A percentile compares a stretch with the other conserved stretches of the same genome.
phyloP scores from a whole-genome alignment of 129 eudicot genomes.

The sunflower (Helianthus annuus) region HanXRQr2.0-SUNRISE NC_035449.2:36350913-36351412 shows the following conservation, averaged over 20 bases:
- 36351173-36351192: conserved; percentile 53
- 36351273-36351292: neutral
- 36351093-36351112: conserved; percentile 54
- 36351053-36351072: conserved; percentile 31
- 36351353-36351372: neutral
- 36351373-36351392: neutral
- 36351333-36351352: neutral
- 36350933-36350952: conserved; percentile 28
- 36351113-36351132: conserved; percentile 43
- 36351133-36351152: conserved; percentile 44
- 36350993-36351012: conserved; percentile 42
- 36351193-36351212: conserved; percentile 64
- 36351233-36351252: conserved; percentile 89
- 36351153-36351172: conserved; percentile 52
- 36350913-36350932: conserved; percentile 7
- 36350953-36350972: conserved; percentile 28
- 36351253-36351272: neutral
- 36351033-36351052: conserved; percentile 21
- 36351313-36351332: neutral
- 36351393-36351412: too few species aligned
- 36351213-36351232: conserved; percentile 70
- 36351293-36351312: neutral
- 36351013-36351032: conserved; percentile 23
- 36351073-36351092: conserved; percentile 37
- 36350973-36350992: conserved; percentile 35